A percentile compares a stretch with the other conserved stretches of the same genome.
phyloP scores from a whole-genome alignment of 2,329 filamentous ascomycete genomes.

The Penicillium sp. region DNA sequence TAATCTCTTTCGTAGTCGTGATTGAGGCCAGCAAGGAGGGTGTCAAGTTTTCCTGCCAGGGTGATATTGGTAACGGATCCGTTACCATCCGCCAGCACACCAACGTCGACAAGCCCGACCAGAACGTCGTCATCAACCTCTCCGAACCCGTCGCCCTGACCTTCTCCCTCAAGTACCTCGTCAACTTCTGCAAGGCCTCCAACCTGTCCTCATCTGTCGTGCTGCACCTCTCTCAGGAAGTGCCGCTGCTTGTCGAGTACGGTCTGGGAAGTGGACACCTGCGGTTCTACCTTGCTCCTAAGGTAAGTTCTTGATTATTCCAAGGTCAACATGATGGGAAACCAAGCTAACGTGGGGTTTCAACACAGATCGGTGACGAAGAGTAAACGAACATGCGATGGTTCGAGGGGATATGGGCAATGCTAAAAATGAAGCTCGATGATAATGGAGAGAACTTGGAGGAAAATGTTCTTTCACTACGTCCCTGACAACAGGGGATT shows the following conservation, averaged over 20 bases:
- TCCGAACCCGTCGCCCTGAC: constrained; percentile 87
- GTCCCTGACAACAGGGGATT: constrained; percentile 12
- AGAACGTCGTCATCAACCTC: constrained; percentile 80
- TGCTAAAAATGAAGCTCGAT: constrained; percentile 20
- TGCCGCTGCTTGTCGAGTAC: constrained; percentile 93
- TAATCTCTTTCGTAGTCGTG: constrained; percentile 53
- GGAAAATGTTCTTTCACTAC: constrained; percentile 38
- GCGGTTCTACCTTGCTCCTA: constrained; percentile 95
- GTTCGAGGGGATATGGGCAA: constrained; percentile 12
- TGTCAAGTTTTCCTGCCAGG: constrained; percentile 84
- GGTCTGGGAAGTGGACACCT: constrained; percentile 73
- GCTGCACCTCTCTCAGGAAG: constrained; percentile 90
- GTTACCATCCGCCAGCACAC: constrained; percentile 84
- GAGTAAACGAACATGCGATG: constrained; percentile 30
- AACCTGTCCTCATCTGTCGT: constrained; percentile 72
- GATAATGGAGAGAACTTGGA: constrained; percentile 26
- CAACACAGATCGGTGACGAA: constrained; percentile 53
- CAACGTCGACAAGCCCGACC: constrained; percentile 77
- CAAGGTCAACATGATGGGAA: not conserved
- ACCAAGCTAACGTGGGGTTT: not conserved
- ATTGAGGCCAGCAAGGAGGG: constrained; percentile 97
- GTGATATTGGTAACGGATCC: constrained; percentile 91
- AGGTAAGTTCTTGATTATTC: constrained; percentile 53
- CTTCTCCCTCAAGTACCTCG: constrained; percentile 97
- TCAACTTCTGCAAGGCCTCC: constrained; percentile 99